A percentile compares a stretch with the other conserved stretches of the same genome.
Evolutionary conservation across 1,284 basidiomycete species (phyloP).

Genomic region (Termitomyces sp.): DNA sequence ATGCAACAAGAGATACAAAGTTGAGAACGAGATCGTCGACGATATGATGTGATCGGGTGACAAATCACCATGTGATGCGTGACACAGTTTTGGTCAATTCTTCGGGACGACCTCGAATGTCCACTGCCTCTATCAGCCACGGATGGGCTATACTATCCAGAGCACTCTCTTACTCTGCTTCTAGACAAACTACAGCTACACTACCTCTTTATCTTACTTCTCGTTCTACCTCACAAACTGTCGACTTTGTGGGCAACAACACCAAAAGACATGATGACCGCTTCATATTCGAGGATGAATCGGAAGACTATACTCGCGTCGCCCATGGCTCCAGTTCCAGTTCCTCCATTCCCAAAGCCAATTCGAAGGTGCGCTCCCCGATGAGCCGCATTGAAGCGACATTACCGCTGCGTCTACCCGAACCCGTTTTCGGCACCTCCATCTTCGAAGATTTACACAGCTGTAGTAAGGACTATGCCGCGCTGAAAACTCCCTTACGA

Average conservation of each 20-base stretch:
- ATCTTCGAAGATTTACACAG: conserved; percentile 34
- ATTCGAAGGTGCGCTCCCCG: conserved; percentile 18
- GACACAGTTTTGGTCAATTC: conserved; percentile 10
- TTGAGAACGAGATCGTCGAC: not conserved
- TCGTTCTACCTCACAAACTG: not conserved
- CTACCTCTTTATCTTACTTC: conserved; percentile 8
- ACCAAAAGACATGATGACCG: conserved; percentile 1
- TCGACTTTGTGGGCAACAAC: conserved; percentile 4
- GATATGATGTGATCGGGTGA: conserved; percentile 6
- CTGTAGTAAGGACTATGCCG: conserved; percentile 22
- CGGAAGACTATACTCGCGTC: conserved; percentile 25
- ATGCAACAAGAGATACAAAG: not conserved
- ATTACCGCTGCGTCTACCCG: conserved; percentile 27
- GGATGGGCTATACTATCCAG: conserved; percentile 17
- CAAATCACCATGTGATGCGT: conserved; percentile 6
- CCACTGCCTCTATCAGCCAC: conserved; percentile 26
- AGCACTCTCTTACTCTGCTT: conserved; percentile 13
- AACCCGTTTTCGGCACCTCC: conserved; percentile 20
- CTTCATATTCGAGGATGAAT: conserved; percentile 26
- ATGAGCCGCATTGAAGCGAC: conserved; percentile 24
- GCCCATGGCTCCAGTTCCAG: no score
- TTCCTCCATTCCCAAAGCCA: not conserved
- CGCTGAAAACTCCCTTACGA: not conserved
- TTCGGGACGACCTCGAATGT: conserved; percentile 20
- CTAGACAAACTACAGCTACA: conserved; percentile 9